Evolutionary conservation across 805 yeast species (phyloP), one percentile per base, ranked within the genome.

Genomic region (Kuraishia piskuri): DNA sequence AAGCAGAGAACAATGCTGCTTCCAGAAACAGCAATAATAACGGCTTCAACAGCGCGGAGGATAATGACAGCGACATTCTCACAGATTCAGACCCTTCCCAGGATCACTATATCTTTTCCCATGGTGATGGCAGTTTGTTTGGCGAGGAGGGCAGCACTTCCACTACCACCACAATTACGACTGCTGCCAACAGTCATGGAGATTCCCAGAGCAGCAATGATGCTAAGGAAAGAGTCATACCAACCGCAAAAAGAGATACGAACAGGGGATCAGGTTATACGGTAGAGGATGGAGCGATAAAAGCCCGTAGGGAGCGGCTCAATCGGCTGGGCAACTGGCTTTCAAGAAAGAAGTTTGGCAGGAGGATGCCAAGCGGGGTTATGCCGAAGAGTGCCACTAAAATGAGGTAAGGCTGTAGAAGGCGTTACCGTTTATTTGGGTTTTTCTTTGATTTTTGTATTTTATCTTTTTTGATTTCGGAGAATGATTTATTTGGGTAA

Each of bases 341-440:
- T 23, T 56, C 58, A 12, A 55, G 51, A 2, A 23, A 53, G 23
- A 63, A 56, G 49, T 63, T 50, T 51, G 67, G 67, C 6, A 51
- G 49, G n/a, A 21, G 44, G 23, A 55, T 61, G 54, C 58, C 65
- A 1, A 62, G 63, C 52, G 67, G 67, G 9, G 52, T 58, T 22
- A 48, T 56, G 5, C 50, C 48, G 24, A 44, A 23, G 12, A 23
- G 26, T 31, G 22, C 44, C n/a, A 22, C 44, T 22, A 22, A 21
- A 31, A 22, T 22, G 50, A 21, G 20, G 36, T 22, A 20, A 25
- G 3, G 21, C 17, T 48, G 46, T 6, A 31, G 10, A 14, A 20
- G 50, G n/a, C 44, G 8, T 7, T 8, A 12, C 22, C 20, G 44
- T 20, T 25, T 17, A 22, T 22, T 48, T 25, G 22, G 50, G n/a